Evolutionary conservation across 179 eudicot species (phyloP), one percentile per base, ranked within the genome.

Genomic region (Silene vulgaris): DNA sequence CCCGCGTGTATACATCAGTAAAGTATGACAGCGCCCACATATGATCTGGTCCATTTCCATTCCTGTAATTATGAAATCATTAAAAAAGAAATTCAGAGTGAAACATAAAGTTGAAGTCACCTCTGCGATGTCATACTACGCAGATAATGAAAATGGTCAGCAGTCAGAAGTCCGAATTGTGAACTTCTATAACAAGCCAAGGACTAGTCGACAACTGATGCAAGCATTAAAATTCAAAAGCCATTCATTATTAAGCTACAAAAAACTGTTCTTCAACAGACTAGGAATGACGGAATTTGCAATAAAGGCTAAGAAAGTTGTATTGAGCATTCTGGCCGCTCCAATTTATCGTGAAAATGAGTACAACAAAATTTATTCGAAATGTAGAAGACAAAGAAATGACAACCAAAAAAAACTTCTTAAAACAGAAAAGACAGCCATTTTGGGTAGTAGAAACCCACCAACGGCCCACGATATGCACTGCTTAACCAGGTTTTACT

Each of bases 1-100:
- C 35, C 96, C 96, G 52, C 88, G 93, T 14, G 97, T 74, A 76
- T 90, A 84, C 96, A 90, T 85, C 60, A 91, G 85, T 78, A 89
- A 82, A 71, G 91, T 90, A 78, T 87, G 90, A 78, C 97, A 91
- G 61, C 90, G 89, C 26, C 92, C 88, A 74, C 96, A 90, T 76
- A 90, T 82, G 28, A 90, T 81, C 69, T 87, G 96, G 69, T 89
- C 81, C 96, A 87, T 87, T 45, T 89, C 93, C 84, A 79, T 29
- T 59, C 89, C 97, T 91, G 69, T 20, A 69, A 21, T 13, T 30
- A 70, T n/a, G 23, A 30, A 72, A 71, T 0, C 71, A 43, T 65
- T 35, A 54, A 21, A 54, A 8, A 63, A n/a, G 40, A 5, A 45
- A 74, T 62, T 29, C 32, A 16, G 16, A n/a, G 54, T 16, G 30